phyloP scores from a whole-genome alignment of 2,329 filamentous ascomycete genomes.

The Metarhizium rileyi region DNA sequence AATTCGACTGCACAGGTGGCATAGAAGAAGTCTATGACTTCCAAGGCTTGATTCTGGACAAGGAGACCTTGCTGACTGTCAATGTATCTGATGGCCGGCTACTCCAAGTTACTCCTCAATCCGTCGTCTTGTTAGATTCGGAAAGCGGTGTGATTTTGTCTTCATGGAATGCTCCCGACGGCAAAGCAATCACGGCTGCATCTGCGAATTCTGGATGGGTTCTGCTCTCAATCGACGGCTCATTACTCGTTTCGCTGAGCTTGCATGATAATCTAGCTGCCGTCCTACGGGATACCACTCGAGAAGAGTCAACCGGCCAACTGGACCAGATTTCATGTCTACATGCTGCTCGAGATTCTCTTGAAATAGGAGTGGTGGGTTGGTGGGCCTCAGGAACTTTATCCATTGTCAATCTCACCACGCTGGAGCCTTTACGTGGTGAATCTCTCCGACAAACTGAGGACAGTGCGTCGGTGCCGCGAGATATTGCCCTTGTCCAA shows the following conservation, averaged over 20 bases:
- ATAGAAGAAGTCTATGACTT: conserved; percentile 82
- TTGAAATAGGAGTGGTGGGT: conserved; percentile 65
- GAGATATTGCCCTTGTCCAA: conserved; percentile 71
- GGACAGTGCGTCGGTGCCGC: conserved; percentile 68
- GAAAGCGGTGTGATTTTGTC: conserved; percentile 44
- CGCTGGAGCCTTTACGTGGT: conserved; percentile 55
- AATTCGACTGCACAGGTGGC: conserved; percentile 62
- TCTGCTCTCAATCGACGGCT: conserved; percentile 67
- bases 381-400: conserved; percentile 82
- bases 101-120: conserved; percentile 65
- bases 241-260: conserved; percentile 59
- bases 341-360: conserved; percentile 56
- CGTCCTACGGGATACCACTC: conserved; percentile 49
- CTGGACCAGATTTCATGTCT: conserved; percentile 76
- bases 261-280: conserved; percentile 48
- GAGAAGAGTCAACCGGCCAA: conserved; percentile 27
- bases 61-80: conserved; percentile 60
- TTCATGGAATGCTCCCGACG: conserved; percentile 45
- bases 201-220: conserved; percentile 63
- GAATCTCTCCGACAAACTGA: conserved; percentile 49
- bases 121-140: conserved; percentile 52
- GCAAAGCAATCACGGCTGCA: conserved; percentile 61
- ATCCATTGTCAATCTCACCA: conserved; percentile 59
- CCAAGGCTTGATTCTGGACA: conserved; percentile 56
- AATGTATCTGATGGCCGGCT: conserved; percentile 56